Conservation (phyloP, 2,329 filamentous ascomycete species). For the Cladosporium sp. region DNA sequence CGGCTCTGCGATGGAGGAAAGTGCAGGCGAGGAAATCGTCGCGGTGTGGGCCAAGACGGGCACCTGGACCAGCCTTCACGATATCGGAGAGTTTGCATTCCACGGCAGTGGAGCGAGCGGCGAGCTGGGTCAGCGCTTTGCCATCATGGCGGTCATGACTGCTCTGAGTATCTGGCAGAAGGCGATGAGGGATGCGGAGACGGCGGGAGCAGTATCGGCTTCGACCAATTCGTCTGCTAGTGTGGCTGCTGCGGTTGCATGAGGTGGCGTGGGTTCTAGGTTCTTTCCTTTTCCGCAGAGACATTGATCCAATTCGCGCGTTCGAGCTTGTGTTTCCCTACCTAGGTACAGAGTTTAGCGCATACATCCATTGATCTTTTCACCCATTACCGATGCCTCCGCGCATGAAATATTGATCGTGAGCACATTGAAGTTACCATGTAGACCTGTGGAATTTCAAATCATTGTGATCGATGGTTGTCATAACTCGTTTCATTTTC, state of each 20-base stretch:
- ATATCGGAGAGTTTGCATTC: conserved; percentile 18
- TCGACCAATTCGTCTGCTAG: neutral
- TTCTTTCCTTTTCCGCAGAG: too few relatives aligned
- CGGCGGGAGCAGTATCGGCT: neutral
- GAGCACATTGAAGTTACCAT: too few relatives aligned
- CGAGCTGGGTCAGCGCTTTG: conserved; percentile 16
- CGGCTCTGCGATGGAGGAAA: neutral
- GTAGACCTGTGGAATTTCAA: too few relatives aligned
- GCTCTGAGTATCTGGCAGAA: conserved; percentile 16
- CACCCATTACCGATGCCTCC: too few relatives aligned
- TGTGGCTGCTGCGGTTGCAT: neutral
- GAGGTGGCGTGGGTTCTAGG: neutral
- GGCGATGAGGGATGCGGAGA: neutral
- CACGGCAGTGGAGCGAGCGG: conserved; percentile 14
- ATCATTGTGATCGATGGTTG: too few relatives aligned
- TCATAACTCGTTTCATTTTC: conserved; percentile 5
- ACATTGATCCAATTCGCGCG: too few relatives aligned
- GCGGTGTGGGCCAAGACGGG: conserved; percentile 20
- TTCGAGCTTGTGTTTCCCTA: neutral
- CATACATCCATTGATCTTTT: neutral
- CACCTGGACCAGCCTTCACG: conserved; percentile 17
- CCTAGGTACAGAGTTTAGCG: neutral
- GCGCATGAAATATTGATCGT: too few relatives aligned
- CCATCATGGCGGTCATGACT: conserved; percentile 16
- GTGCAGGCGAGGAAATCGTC: conserved; percentile 19